phyloP scores from a whole-genome alignment of 371 early-diverging fungal species.

The Mycotypha africana region DNA sequence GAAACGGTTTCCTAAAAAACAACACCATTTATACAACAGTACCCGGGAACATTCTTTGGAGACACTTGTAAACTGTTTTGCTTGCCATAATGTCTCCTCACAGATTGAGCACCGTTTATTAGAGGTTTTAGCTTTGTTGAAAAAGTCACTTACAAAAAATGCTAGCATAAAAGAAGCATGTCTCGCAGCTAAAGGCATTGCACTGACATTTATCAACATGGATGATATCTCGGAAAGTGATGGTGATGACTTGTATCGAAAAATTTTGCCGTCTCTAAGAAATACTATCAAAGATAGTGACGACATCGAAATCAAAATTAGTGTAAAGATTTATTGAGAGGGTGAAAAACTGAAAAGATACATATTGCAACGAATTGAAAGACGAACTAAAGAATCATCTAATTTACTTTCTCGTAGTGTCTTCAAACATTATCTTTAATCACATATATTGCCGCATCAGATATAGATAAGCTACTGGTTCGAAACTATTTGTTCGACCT shows the following conservation, averaged over 20 bases:
- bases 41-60: constrained; percentile 31
- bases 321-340: constrained; percentile 21
- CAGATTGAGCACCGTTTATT: constrained; percentile 24
- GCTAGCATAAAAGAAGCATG: constrained; percentile 50
- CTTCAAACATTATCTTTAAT: constrained; percentile 51
- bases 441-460: constrained; percentile 59
- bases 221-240: constrained; percentile 46
- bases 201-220: constrained; percentile 63
- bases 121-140: constrained; percentile 51
- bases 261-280: constrained; percentile 43
- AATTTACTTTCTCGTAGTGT: constrained; percentile 16
- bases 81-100: constrained; percentile 26
- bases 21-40: constrained; percentile 6
- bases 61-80: constrained; percentile 13
- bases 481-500: constrained; percentile 35
- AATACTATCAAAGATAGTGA: constrained; percentile 41
- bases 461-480: constrained; percentile 43
- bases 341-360: too few species aligned
- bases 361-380: too few species aligned
- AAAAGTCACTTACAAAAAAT: constrained; percentile 49
- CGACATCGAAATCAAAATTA: constrained; percentile 38
- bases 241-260: constrained; percentile 54
- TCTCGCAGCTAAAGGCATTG: constrained; percentile 56
- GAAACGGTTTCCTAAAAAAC: not conserved
- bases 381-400: too few species aligned